Percentiles rank a stretch among this genome's conserved stretches.
Evolutionary conservation across 1,284 basidiomycete species (phyloP).

Genomic region (Microstroma glucosiphilum): DNA sequence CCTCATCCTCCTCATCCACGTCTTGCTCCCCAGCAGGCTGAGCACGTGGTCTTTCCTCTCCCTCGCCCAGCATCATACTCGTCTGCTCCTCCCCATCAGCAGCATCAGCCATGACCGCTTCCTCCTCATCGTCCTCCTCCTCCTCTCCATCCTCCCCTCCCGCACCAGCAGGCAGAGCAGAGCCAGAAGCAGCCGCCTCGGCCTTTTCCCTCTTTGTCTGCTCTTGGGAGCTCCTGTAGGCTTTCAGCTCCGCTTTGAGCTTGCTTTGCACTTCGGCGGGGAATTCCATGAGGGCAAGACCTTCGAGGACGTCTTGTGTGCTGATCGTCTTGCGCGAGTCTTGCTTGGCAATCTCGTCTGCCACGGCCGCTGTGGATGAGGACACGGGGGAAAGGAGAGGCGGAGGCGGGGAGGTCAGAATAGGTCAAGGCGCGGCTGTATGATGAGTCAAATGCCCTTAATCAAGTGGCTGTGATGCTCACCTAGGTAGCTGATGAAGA

Average conservation of each 20-base stretch:
- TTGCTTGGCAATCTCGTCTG: constrained; percentile 6
- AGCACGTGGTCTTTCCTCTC: not conserved
- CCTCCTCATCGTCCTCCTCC: constrained; percentile 4
- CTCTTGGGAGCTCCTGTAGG: not conserved
- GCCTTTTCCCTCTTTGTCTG: not conserved
- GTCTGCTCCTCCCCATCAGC: not conserved
- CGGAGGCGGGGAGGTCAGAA: no score
- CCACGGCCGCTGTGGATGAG: not conserved
- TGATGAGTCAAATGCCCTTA: no score
- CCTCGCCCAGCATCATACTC: not conserved
- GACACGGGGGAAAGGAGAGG: no score
- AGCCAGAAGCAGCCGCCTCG: not conserved
- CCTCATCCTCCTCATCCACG: constrained; percentile 1
- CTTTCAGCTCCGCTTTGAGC: not conserved
- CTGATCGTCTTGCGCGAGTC: constrained; percentile 5
- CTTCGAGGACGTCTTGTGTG: not conserved
- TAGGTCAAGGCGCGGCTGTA: no score
- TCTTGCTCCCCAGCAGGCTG: not conserved
- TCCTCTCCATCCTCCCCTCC: not conserved
- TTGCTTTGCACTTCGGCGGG: not conserved
- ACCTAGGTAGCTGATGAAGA: constrained; percentile 7
- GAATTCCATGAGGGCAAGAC: not conserved
- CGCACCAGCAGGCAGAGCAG: not conserved
- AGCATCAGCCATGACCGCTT: not conserved
- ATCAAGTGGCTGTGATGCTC: no score